Conservation (phyloP, 345 rosid species). For the Clarkia xantiana region DNA sequence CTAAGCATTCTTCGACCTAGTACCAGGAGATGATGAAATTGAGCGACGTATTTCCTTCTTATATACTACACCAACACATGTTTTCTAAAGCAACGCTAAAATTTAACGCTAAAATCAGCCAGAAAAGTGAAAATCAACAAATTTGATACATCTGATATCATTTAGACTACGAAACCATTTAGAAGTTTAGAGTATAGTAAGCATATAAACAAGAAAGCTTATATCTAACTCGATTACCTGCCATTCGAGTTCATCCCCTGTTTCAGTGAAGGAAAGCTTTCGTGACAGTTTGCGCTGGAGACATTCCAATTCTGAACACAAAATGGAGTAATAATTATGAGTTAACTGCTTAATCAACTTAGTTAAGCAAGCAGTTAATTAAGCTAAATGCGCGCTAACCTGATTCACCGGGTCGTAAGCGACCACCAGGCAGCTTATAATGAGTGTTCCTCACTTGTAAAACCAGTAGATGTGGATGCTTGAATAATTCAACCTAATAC, state of each 20-base stretch:
- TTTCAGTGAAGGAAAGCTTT: slow-evolving; percentile 39
- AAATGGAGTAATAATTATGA: neutral
- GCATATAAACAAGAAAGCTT: too few species aligned
- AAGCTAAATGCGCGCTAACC: slow-evolving; percentile 24
- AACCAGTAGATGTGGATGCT: slow-evolving; percentile 69
- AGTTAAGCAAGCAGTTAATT: neutral
- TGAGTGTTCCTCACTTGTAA: slow-evolving; percentile 54
- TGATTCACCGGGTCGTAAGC: slow-evolving; percentile 65
- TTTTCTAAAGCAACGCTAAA: too few species aligned
- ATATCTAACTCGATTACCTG: too few species aligned
- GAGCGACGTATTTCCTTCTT: too few species aligned
- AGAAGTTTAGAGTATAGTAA: too few species aligned
- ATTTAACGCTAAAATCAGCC: too few species aligned
- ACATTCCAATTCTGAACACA: slow-evolving; percentile 47
- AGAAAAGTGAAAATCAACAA: too few species aligned
- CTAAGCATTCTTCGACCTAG: slow-evolving; percentile 71
- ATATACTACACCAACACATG: too few species aligned
- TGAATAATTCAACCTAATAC: slow-evolving; percentile 72
- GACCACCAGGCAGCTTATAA: slow-evolving; percentile 82
- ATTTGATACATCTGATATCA: too few species aligned
- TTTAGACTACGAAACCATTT: too few species aligned
- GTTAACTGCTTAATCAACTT: neutral
- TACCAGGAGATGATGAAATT: neutral
- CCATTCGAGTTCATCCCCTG: slow-evolving; percentile 29
- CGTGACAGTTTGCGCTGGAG: slow-evolving; percentile 59